Percentiles rank a stretch among this genome's conserved stretches.
These are phyloP conservation scores for Hyphopichia burtonii DNA, from an alignment of 1,139 yeast species.

Conservation along the genomic window DNA sequence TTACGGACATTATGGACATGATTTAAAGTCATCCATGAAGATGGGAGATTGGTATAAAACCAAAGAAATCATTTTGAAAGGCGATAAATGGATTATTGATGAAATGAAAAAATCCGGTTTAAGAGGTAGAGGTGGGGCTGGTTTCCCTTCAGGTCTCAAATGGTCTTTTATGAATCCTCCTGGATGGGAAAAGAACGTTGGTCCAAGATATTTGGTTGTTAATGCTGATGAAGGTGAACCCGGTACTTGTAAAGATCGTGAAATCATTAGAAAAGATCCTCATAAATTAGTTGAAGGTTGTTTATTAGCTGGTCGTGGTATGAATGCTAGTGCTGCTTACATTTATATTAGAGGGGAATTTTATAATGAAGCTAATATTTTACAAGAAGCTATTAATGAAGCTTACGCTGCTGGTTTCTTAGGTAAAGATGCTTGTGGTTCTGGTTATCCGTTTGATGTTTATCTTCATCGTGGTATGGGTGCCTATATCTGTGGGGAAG, in stretches of 20 bases:
- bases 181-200: conserved; percentile 85
- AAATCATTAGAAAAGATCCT: conserved; percentile 85
- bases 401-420: conserved; percentile 77
- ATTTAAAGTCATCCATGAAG: conserved; percentile 67
- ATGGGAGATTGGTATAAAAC: conserved; percentile 93
- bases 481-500: conserved; percentile 89
- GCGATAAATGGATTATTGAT: conserved; percentile 84
- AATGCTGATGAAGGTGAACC: conserved; percentile 96
- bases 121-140: conserved; percentile 93
- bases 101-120: conserved; percentile 82
- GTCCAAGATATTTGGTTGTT: conserved; percentile 83
- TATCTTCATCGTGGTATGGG: conserved; percentile 90
- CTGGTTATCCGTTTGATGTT: conserved; percentile 80
- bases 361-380: conserved; percentile 68
- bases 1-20: conserved; percentile 72
- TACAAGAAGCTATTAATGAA: conserved; percentile 81
- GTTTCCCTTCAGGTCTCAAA: conserved; percentile 85
- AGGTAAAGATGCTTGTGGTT: conserved; percentile 83
- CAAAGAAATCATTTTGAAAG: conserved; percentile 76
- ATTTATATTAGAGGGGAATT: conserved; percentile 89
- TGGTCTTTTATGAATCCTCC: conserved; percentile 96
- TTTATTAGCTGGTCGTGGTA: conserved; percentile 80
- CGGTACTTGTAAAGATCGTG: conserved; percentile 90
- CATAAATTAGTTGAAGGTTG: conserved; percentile 89
- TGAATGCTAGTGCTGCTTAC: conserved; percentile 92